phyloP scores from a whole-genome alignment of 352 stramenopile genomes.

The Pythium apleroticum region DNA sequence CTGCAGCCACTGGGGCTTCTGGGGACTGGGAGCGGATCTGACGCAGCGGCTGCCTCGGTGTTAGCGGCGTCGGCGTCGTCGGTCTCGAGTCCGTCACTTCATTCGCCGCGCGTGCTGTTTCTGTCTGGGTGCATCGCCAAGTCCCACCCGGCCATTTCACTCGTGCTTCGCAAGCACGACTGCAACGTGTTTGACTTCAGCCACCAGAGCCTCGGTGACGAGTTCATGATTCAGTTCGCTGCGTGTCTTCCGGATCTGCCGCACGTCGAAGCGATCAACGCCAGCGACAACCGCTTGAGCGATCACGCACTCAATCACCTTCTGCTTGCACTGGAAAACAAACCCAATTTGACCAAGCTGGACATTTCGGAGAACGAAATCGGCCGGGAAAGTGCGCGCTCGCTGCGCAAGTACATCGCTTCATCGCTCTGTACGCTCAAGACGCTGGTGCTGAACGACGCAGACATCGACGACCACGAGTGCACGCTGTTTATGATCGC shows the following conservation, averaged over 20 bases:
- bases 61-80: not conserved
- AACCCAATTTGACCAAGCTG: constrained; percentile 56
- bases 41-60: not conserved
- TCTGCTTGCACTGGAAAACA: constrained; percentile 63
- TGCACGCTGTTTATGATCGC: constrained; percentile 68
- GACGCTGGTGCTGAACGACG: constrained; percentile 50
- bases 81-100: constrained; percentile 26
- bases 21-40: not conserved
- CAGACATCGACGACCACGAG: constrained; percentile 63
- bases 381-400: constrained; percentile 38
- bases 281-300: constrained; percentile 55
- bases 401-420: constrained; percentile 57
- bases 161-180: constrained; percentile 51
- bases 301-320: constrained; percentile 51
- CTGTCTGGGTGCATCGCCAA: constrained; percentile 48
- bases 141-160: constrained; percentile 40
- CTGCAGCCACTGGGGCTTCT: constrained; percentile 16
- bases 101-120: constrained; percentile 55
- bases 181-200: constrained; percentile 53
- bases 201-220: constrained; percentile 61
- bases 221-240: constrained; percentile 61
- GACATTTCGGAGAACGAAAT: constrained; percentile 69
- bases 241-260: constrained; percentile 58
- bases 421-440: constrained; percentile 64
- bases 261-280: constrained; percentile 67